Percentiles rank a stretch among this genome's conserved stretches.
These are phyloP conservation scores for Claviceps pazoutovae DNA, from an alignment of 2,329 filamentous ascomycete species.

Conservation along the genomic window DNA sequence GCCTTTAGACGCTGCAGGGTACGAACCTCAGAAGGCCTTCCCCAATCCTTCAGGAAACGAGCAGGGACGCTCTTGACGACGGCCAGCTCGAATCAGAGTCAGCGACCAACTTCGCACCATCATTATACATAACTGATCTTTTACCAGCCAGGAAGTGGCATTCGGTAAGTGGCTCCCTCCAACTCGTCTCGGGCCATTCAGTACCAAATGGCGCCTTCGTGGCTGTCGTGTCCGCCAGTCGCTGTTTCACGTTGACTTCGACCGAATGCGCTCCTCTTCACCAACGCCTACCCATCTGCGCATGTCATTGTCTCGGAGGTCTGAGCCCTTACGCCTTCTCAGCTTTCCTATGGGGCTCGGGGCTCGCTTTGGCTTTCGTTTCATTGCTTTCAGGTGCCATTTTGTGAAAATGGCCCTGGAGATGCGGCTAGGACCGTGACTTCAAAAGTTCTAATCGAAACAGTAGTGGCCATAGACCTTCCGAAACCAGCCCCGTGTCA, in stretches of 20 bases:
- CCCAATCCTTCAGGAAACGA: neutral
- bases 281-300: neutral
- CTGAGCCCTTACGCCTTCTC: neutral
- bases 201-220: neutral
- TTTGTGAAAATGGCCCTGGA: conserved; percentile 13
- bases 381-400: conserved; percentile 11
- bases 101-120: neutral
- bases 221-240: neutral
- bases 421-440: conserved; percentile 14
- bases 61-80: neutral
- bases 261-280: neutral
- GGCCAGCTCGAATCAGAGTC: neutral
- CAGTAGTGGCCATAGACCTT: conserved; percentile 13
- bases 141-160: neutral
- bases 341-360: neutral
- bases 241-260: neutral
- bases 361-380: neutral
- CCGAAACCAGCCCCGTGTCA: conserved; percentile 7
- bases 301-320: neutral
- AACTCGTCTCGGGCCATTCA: neutral
- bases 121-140: neutral
- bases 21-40: neutral
- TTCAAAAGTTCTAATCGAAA: conserved; percentile 13
- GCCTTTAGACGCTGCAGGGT: neutral
- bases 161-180: neutral